Conservation (phyloP, 2,329 filamentous ascomycete species). For the Ascomycota sp. region DNA sequence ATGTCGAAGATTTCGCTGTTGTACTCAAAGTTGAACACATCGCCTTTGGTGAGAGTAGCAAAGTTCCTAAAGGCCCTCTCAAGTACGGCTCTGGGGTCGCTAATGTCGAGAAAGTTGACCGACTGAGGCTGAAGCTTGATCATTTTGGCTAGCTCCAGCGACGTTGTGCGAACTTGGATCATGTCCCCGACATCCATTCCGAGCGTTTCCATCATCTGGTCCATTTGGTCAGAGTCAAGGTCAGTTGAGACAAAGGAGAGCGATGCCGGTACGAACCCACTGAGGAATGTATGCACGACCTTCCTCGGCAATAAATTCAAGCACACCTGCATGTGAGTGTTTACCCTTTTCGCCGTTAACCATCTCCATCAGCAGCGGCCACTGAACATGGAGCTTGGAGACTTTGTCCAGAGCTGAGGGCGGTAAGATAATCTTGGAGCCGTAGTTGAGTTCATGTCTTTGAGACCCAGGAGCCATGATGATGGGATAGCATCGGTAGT, state of each 20-base stretch:
- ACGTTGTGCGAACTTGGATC: constrained; percentile 85
- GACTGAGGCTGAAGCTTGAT: constrained; percentile 96
- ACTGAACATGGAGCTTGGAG: constrained; percentile 86
- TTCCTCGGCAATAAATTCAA: constrained; percentile 96
- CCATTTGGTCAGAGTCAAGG: constrained; percentile 6
- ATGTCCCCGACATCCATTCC: constrained; percentile 81
- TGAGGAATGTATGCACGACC: constrained; percentile 89
- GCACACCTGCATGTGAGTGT: constrained; percentile 79
- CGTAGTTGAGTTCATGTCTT: constrained; percentile 77
- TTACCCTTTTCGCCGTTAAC: constrained; percentile 66
- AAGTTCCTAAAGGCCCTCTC: constrained; percentile 95
- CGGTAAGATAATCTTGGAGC: constrained; percentile 95
- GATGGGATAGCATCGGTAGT: constrained; percentile 92
- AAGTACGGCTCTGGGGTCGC: constrained; percentile 88
- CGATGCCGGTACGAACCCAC: constrained; percentile 43
- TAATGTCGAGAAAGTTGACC: constrained; percentile 85
- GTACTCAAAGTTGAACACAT: constrained; percentile 91
- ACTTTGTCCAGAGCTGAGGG: constrained; percentile 92
- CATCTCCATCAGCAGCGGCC: constrained; percentile 91
- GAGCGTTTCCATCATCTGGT: constrained; percentile 81
- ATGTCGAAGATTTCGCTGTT: constrained; percentile 90
- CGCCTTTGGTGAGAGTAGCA: constrained; percentile 77
- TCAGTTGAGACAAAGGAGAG: neutral
- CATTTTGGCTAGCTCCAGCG: constrained; percentile 71
- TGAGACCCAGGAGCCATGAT: constrained; percentile 86